phyloP scores from a whole-genome alignment of 805 yeast genomes.

The Yarrowia phangngaensis region DNA sequence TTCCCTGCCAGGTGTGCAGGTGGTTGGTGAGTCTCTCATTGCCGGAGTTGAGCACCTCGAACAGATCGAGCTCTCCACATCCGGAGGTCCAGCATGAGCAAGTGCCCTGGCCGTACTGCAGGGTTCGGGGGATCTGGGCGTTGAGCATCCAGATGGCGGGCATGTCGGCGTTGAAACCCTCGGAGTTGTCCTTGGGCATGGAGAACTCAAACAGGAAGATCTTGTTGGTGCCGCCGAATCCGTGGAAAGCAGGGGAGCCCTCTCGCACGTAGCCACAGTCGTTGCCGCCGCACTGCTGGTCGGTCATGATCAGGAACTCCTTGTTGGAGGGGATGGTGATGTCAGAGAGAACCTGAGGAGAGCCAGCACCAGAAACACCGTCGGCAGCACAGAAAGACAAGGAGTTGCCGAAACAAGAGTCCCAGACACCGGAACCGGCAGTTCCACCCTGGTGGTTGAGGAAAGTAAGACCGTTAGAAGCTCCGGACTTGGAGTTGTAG shows the following conservation, averaged over 20 bases:
- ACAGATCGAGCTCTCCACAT: conserved; percentile 96
- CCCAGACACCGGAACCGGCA: conserved; percentile 83
- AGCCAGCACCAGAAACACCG: conserved; percentile 67
- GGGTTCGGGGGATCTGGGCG: conserved; percentile 93
- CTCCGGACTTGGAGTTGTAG: conserved; percentile 62
- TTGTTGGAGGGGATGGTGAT: conserved; percentile 64
- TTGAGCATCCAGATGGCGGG: conserved; percentile 97
- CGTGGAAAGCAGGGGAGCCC: conserved; percentile 90
- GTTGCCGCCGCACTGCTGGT: conserved; percentile 41
- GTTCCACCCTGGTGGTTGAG: conserved; percentile 85
- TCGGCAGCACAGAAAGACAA: conserved; percentile 77
- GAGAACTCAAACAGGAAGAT: conserved; percentile 88
- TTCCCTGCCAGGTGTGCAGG: conserved; percentile 34
- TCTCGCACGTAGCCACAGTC: conserved; percentile 82
- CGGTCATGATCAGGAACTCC: conserved; percentile 80
- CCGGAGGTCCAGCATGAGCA: conserved; percentile 98
- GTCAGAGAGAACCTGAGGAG: conserved; percentile 65
- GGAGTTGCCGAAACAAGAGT: conserved; percentile 84
- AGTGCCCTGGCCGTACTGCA: conserved; percentile 77
- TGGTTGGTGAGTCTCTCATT: conserved; percentile 51
- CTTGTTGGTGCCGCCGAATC: conserved; percentile 80
- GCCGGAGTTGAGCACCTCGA: conserved; percentile 80
- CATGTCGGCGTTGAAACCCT: conserved; percentile 75
- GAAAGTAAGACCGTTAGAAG: conserved; percentile 69
- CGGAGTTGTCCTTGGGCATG: conserved; percentile 71